Base-by-base conservation (phyloP, 768 basidiomycete species). In the Leccinum disarticulatum region DNA sequence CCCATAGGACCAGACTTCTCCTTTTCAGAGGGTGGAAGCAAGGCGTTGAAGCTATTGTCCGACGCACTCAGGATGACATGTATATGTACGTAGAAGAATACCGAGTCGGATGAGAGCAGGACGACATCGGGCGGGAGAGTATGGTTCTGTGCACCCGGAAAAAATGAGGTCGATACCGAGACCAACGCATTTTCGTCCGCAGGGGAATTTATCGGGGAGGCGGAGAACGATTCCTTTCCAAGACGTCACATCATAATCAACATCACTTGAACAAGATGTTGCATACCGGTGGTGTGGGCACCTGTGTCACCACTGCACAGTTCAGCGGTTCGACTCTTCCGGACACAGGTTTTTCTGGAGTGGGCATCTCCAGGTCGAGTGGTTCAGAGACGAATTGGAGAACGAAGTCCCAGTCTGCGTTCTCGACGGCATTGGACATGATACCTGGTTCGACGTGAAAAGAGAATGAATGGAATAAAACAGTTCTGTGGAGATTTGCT, bases 101-200 rank as follows among this genome's bases (percentile, higher is more conserved):
- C 90, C 17, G 82, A 81, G 67, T 94, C 92, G 30, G 84, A 80
- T 3, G 90, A 86, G 56, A 91, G 75, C 53, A 91, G 74, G 64
- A 88, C 79, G 48, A 85, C 64, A 69, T 93, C 87, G 1, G 88
- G 84, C 1, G 79, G 77, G n/a, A 80, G 70, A 0, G 81, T 66
- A 36, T 82, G 77, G 61, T 81, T 80, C 59, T 84, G 81, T 3
- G 88, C 84, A 38, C 83, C 85, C 3, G 91, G 90, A 67, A 82
- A 87, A 74, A 93, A 93, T 0, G 90, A 90, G 28, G 91, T 93
- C 15, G 90, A 92, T 36, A 93, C 85, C 1, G 90, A 90, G 57
- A 93, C 87, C 55, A 80, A 75, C 3, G 79, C 74, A 51, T 73
- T 81, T 63, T 80, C 80, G 74, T 84, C 70, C 17, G 57, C 41